Evolutionary conservation across 225 moss, liverwort and hornwort genomes (phyloP), one percentile per base, ranked within the genome.

Genomic region (Sphagnum contortum): DNA sequence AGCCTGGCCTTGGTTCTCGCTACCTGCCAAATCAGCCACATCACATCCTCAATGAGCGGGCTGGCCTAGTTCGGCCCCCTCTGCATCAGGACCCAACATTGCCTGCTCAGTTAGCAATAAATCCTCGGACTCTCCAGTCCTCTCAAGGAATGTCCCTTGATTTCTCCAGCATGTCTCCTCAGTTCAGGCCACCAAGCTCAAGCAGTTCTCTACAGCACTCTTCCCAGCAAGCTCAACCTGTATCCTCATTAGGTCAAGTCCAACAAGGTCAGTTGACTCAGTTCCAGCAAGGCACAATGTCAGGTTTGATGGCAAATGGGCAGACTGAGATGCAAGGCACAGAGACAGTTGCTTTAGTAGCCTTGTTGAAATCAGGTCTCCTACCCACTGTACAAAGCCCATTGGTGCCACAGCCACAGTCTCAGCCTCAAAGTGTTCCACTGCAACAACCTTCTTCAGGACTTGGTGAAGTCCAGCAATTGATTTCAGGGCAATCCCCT

Each of bases 311-410:
- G 48, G 71, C 82, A 4, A 75, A 65, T 9, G 52, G 71, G 49
- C 78, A 74, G 49, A 44, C 78, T 44, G 78, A 78, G 48, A 75
- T 70, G 44, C 52, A 75, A 44, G 69, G 80, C 47, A 68, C 80
- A 46, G 78, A 78, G 69, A 69, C 71, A 45, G 65, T 75, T 59
- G 78, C 81, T 53, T 78, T 84, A 48, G 78, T 81, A 3, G 84
- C 80, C 69, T 75, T 84, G 66, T 66, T 89, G 74, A 95, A 91
- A 69, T 78, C 89, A 66, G 89, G 86, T 68, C 94, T 52, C 9
- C 70, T 87, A 29, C 91, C 89, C 50, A 73, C 77, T 58, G 59
- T 91, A 6, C 91, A 78, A 68, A 80, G 72, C 60, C 83, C 79
- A 74, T 74, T 76, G 2, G 84, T 83, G 12, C 76, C 74, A 62